A percentile compares a stretch with the other conserved stretches of the same genome.
phyloP scores from a whole-genome alignment of 2,329 filamentous ascomycete genomes.

The Epichloe baconii region DNA sequence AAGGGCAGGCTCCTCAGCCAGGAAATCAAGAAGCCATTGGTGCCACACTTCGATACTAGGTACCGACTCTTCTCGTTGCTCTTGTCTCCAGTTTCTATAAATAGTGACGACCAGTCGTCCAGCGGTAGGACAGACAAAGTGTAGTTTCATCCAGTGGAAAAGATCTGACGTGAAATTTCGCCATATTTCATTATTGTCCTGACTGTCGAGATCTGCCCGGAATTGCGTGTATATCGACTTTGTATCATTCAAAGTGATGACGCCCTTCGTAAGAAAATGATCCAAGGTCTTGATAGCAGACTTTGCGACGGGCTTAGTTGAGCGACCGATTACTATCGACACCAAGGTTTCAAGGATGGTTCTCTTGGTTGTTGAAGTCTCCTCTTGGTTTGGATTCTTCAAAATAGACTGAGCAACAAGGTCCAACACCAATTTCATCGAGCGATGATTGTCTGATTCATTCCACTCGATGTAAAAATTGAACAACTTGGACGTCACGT shows the following conservation, averaged over 20 bases:
- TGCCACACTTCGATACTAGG: constrained; percentile 36
- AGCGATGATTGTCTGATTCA: constrained; percentile 50
- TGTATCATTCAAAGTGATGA: constrained; percentile 37
- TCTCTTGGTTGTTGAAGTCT: constrained; percentile 26
- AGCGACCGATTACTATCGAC: constrained; percentile 45
- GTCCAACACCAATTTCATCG: constrained; percentile 50
- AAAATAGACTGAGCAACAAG: constrained; percentile 37
- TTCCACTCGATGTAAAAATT: constrained; percentile 55
- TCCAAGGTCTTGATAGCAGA: constrained; percentile 56
- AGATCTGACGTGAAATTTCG: constrained; percentile 34
- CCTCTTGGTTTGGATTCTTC: constrained; percentile 33
- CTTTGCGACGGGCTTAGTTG: constrained; percentile 52
- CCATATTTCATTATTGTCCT: constrained; percentile 27
- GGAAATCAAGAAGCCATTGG: constrained; percentile 38
- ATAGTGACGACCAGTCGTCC: constrained; percentile 48
- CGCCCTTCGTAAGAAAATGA: constrained; percentile 48
- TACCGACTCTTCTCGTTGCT: constrained; percentile 11
- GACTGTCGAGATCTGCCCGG: constrained; percentile 14
- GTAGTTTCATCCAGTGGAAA: constrained; percentile 42
- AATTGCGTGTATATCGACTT: constrained; percentile 28
- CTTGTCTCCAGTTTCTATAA: constrained; percentile 33
- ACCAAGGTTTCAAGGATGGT: constrained; percentile 39
- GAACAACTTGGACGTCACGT: constrained; percentile 38
- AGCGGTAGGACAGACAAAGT: constrained; percentile 45
- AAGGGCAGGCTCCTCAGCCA: constrained; percentile 35